phyloP scores from a whole-genome alignment of 345 rosid species.

The Toxicodendron radicans region DNA sequence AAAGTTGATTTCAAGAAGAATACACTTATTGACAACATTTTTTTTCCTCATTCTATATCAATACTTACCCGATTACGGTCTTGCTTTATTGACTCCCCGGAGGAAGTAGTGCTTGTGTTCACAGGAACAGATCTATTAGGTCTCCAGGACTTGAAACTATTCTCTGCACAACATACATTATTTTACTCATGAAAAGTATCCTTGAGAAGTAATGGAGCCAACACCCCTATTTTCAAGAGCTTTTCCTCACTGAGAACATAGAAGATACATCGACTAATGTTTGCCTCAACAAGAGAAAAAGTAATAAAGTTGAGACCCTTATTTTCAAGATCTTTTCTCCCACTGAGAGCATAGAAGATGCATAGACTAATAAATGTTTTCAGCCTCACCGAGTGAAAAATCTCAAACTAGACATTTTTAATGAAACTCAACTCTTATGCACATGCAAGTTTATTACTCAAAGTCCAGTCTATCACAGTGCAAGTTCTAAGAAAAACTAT shows the following conservation, averaged over 20 bases:
- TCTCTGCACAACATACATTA: conserved; percentile 28
- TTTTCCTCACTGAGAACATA: background rate
- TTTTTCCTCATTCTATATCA: conserved; percentile 11
- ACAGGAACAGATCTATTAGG: conserved; percentile 33
- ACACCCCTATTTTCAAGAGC: background rate
- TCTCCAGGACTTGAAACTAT: conserved; percentile 40
- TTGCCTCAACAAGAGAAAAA: background rate
- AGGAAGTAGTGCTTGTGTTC: conserved; percentile 14
- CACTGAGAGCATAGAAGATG: background rate
- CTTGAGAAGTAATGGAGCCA: background rate
- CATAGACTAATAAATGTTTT: background rate
- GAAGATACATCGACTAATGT: background rate
- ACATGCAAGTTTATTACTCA: background rate
- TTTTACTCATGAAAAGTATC: conserved; percentile 6
- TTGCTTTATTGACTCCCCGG: conserved; percentile 24
- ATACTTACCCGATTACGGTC: conserved; percentile 34
- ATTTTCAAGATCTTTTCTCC: background rate
- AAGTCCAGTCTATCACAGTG: background rate
- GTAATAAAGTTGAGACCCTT: background rate
- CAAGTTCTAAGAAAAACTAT: background rate
- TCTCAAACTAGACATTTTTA: background rate
- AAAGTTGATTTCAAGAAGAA: background rate
- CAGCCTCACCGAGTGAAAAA: background rate
- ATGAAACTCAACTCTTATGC: conserved; percentile 2
- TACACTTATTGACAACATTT: background rate